Evolutionary conservation across 1,284 basidiomycete genomes (phyloP), one percentile per base, ranked within the genome.

Genomic region (Kwoniella shivajii): DNA sequence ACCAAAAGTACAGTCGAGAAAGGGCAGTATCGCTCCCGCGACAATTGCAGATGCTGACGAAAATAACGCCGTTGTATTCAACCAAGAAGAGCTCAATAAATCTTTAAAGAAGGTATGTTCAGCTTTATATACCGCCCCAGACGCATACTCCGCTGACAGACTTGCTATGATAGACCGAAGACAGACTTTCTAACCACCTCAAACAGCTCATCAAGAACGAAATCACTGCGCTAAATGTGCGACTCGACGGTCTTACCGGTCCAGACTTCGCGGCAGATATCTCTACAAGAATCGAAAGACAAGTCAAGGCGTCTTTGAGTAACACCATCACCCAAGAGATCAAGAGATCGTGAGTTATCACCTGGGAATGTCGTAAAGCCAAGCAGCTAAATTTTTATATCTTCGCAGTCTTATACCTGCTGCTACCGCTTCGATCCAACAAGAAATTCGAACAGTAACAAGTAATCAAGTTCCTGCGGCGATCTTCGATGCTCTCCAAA

Each of bases 101-200:
- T 13, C 51, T 2, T 29, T 58, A 26, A 58, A 58, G 41, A 53
- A 54, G 56, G 56, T 55, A 18, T 27, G 52, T 38, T 22, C 18
- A n/a, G 29, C 30, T 34, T 16, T 34, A 30, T n/a, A 42, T 16
- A 11, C 18, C 26, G 26, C n/a, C 4, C 10, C 9, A 38, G 5
- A 14, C 29, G 6, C 1, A n/a, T 6, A 46, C 18, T 4, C 16
- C 16, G 2, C 31, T 37, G 24, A 33, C 31, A 46, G 34, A 59
- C 50, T 11, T 20, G 29, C 6, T 29, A 18, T 7, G 43, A 38
- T 58, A 72, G 69, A 65, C 68, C 43, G 71, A 72, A 55, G 68
- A 70, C 44, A 53, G 62, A 37, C 44, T 73, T 22, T 41, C 59
- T 24, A 65, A 59, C 30, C 60, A 65, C 33, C 36, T 71, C 56